phyloP scores from a whole-genome alignment of 2,329 filamentous ascomycete genomes.

The Calonectria naviculata region DNA sequence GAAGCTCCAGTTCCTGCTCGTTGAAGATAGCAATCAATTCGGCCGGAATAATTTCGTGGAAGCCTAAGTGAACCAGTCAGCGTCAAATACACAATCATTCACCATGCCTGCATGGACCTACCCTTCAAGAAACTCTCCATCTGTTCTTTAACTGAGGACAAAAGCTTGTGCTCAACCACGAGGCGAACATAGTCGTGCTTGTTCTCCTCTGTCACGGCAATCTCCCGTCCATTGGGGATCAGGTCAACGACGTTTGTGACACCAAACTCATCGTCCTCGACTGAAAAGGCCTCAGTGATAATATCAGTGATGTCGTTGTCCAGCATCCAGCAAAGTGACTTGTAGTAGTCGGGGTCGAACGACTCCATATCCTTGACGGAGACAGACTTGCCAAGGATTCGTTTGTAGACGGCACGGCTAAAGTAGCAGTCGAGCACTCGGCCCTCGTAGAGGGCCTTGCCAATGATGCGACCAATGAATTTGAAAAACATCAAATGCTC shows the following conservation, averaged over 20 bases:
- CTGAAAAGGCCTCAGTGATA: conserved; percentile 94
- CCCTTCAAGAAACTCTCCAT: conserved; percentile 92
- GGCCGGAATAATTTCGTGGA: conserved; percentile 97
- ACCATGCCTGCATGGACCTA: conserved; percentile 48
- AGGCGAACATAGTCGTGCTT: conserved; percentile 97
- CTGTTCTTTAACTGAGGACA: conserved; percentile 93
- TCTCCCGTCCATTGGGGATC: conserved; percentile 87
- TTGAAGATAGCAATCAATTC: conserved; percentile 98
- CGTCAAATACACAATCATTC: not conserved
- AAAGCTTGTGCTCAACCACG: conserved; percentile 93
- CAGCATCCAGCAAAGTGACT: conserved; percentile 97
- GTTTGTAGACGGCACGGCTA: conserved; percentile 98
- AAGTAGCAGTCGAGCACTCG: conserved; percentile 98
- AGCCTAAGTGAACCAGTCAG: conserved; percentile 64
- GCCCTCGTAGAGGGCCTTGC: conserved; percentile 96
- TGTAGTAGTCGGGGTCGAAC: conserved; percentile 98
- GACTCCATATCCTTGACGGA: conserved; percentile 99
- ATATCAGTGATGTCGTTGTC: conserved; percentile 99
- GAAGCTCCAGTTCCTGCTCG: conserved; percentile 94
- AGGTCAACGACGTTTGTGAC: conserved; percentile 89
- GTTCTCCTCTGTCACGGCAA: conserved; percentile 96
- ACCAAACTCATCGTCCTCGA: conserved; percentile 94
- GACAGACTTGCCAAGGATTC: conserved; percentile 92
- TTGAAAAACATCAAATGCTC: conserved; percentile 99
- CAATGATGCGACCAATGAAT: conserved; percentile 98